Percentiles rank a stretch among this genome's conserved stretches.
Evolutionary conservation across 164 flowering plant species (phyloP).

Genomic region (Platanus orientalis): DNA sequence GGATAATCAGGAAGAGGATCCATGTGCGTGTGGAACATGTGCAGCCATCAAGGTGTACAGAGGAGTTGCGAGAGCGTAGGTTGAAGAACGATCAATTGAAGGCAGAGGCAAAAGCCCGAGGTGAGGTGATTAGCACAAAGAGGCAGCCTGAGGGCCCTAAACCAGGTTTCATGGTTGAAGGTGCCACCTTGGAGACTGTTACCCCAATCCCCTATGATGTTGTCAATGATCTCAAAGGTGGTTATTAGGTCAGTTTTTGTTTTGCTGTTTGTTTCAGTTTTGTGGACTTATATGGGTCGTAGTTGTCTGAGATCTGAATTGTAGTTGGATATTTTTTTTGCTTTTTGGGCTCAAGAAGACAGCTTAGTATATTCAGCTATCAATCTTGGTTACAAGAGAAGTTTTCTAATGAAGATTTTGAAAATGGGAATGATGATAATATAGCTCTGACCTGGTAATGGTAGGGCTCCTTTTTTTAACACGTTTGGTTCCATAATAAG

Average conservation of each 20-base stretch:
- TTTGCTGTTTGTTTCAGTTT: not conserved
- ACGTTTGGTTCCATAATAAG: too few species aligned
- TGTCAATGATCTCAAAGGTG: conserved; percentile 81
- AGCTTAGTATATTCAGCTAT: not conserved
- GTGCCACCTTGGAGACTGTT: conserved; percentile 72
- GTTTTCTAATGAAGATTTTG: not conserved
- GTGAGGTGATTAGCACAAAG: conserved; percentile 74
- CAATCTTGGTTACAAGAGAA: not conserved
- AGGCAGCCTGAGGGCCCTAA: conserved; percentile 78
- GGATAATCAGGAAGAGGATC: conserved; percentile 70
- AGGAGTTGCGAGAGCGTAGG: conserved; percentile 54
- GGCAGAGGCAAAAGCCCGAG: conserved; percentile 67
- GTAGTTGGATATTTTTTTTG: not conserved
- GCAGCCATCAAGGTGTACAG: conserved; percentile 64
- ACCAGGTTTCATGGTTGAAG: conserved; percentile 87
- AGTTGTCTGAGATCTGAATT: not conserved
- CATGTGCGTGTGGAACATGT: conserved; percentile 87
- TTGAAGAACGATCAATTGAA: conserved; percentile 56
- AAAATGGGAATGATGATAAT: too few species aligned
- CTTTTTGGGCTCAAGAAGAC: not conserved
- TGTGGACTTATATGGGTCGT: not conserved
- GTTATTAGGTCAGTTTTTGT: conserved; percentile 31
- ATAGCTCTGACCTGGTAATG: too few species aligned
- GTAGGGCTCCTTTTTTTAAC: too few species aligned
- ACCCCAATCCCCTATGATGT: conserved; percentile 86